Percentiles rank a stretch among this genome's conserved stretches.
Conservation (phyloP, 2,329 filamentous ascomycete genomes). For the Alternaria gansuensis region DNA sequence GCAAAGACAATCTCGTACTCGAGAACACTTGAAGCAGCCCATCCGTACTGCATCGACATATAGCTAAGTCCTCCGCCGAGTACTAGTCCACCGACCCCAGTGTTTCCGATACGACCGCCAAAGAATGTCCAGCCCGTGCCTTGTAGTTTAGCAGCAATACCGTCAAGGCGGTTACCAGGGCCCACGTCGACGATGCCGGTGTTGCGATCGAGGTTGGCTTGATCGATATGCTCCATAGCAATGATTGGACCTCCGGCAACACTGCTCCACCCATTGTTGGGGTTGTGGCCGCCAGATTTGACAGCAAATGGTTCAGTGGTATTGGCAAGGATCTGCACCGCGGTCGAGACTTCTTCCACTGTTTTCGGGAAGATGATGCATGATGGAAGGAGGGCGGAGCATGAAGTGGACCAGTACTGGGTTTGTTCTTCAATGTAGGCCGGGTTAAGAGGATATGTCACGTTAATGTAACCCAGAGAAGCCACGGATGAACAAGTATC, state of each 20-base stretch:
- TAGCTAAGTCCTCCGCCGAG: slow-evolving; percentile 55
- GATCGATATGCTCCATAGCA: slow-evolving; percentile 50
- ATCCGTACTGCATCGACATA: slow-evolving; percentile 56
- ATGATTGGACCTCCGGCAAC: slow-evolving; percentile 57
- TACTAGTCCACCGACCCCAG: slow-evolving; percentile 59
- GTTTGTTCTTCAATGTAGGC: slow-evolving; percentile 43
- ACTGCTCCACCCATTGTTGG: slow-evolving; percentile 58
- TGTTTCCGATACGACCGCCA: slow-evolving; percentile 59
- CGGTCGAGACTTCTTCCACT: slow-evolving; percentile 61
- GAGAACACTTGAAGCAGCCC: slow-evolving; percentile 55
- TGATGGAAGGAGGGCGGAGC: slow-evolving; percentile 41
- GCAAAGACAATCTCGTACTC: slow-evolving; percentile 60
- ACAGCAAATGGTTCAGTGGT: slow-evolving; percentile 47
- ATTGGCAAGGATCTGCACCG: slow-evolving; percentile 59
- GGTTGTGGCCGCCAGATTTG: slow-evolving; percentile 60
- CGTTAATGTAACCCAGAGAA: slow-evolving; percentile 36
- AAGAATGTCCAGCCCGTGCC: slow-evolving; percentile 52
- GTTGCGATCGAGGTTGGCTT: slow-evolving; percentile 36
- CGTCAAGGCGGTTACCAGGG: slow-evolving; percentile 47
- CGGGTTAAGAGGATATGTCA: slow-evolving; percentile 29
- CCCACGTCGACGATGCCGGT: slow-evolving; percentile 44
- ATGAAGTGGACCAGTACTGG: slow-evolving; percentile 47
- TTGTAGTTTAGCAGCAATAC: slow-evolving; percentile 52
- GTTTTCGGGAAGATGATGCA: slow-evolving; percentile 51
- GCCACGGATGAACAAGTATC: slow-evolving; percentile 36